Evolutionary conservation across 192 early-diverging fungal genomes (phyloP), one percentile per base, ranked within the genome.

Genomic region (Mortierella hygrophila): DNA sequence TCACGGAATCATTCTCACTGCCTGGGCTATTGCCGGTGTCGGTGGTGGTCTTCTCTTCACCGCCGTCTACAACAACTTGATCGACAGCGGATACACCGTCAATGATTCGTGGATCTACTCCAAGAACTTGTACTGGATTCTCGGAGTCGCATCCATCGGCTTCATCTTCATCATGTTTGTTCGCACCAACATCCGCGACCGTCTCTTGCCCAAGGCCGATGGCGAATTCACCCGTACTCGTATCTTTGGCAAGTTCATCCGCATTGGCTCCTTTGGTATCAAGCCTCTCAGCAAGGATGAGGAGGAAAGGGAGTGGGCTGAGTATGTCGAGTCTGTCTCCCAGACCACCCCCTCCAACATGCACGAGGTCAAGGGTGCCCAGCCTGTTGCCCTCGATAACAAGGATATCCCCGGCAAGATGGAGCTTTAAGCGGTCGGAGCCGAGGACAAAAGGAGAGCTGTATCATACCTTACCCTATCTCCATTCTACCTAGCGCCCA

Each of bases 1-100:
- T 55, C 94, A 96, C 88, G 95, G 95, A 41, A 90, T 96, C 65
- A 91, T 95, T 68, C 88, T 96, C 70, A 94, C 94, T 9, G 94
- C 94, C 35, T 96, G 95, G 95, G 90, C 95, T 23, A 88, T 93
- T 71, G 93, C 91, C 37, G 93, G 93, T 40, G 92, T 96, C 57
- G 89, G 71, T 70, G 95, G 95, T 72, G 94, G 94, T 10, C 84
- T 96, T 77, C 75, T 91, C 42, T 96, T 95, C 85, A 94, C 92
- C n/a, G 89, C 80, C 20, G 85, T 95, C 55, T 88, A 90, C 88
- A 94, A 93, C 82, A 82, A 85, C 40, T 78, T 89, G 60, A 70
- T 92, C 41, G 76, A 42, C 75, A 70, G 81, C 47, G 92, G 82
- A 72, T 88, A 87, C 70, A 88, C 88, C 26, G 85, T 87, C 80